Evolutionary conservation across 345 rosid species (phyloP), one percentile per base, ranked within the genome.

Genomic region (Theobroma cacao): DNA sequence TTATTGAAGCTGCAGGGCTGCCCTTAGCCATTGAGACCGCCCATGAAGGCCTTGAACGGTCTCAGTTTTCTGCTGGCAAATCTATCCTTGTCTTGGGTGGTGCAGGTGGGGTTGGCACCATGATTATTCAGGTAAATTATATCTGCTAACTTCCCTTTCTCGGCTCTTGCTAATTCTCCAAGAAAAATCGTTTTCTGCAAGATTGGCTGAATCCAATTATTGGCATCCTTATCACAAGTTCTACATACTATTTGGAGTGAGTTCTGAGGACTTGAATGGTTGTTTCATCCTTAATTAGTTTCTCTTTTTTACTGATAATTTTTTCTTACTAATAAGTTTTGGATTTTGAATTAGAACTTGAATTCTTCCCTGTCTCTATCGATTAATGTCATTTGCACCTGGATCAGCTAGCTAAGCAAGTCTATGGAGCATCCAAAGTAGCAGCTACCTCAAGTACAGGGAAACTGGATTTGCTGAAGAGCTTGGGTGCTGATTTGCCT

Each of bases 31-130:
- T 91, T 4, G 91, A 88, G 84, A 94, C 97, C 1, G 97, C 97
- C 28, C 81, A 93, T 31, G 97, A 90, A 78, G 98, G 98, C 74
- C 87, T 93, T 0, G 92, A 93, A 72, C 86, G 87, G 72, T 87
- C 94, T 0, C 93, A 90, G 6, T 89, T 91, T 79, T 89, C 97
- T 18, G 70, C 92, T 4, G 97, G 97, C n/a, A 89, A 90, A 84
- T 90, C 94, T 1, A 87, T 94, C 82, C 97, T 94, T 48, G 91
- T 93, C 73, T 82, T 94, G 63, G 90, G 90, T 38, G 97, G 98
- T 22, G 88, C 97, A 33, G 98, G 98, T 65, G 98, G 98, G 45
- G 98, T 94, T 85, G 98, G 98, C 79, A 91, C 92, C 85, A 85
- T 91, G 31, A 92, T 85, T 68, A 89, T 94, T 89, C 98, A 94